Evolutionary conservation across 768 basidiomycete species (phyloP).

Genomic region (Coprinopsis sp.): DNA sequence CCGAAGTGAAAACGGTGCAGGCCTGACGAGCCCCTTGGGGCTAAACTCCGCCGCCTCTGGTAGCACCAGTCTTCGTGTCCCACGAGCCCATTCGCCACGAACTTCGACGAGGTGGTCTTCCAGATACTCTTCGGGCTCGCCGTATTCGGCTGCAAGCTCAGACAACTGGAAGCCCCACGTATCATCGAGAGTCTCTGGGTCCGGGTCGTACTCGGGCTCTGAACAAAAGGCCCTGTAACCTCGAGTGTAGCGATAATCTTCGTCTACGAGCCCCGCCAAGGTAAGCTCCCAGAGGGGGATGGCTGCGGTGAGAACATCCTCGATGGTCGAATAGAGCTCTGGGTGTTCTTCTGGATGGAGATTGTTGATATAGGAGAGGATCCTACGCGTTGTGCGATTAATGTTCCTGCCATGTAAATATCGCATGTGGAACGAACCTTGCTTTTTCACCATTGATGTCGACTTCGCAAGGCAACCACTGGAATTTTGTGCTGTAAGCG

Average conservation of each 20-base stretch:
- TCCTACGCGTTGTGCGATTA: conserved; percentile 8
- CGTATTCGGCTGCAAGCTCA: too few relatives aligned
- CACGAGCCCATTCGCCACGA: too few relatives aligned
- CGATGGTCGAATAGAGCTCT: conserved; percentile 22
- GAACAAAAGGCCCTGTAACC: background rate
- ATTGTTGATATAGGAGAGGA: conserved; percentile 39
- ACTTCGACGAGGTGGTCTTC: too few relatives aligned
- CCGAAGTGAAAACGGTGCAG: conserved; percentile 7
- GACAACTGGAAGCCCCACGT: too few relatives aligned
- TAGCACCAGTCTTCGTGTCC: too few relatives aligned
- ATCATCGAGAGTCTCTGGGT: too few relatives aligned
- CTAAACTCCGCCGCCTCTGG: background rate
- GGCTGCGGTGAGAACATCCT: conserved; percentile 20
- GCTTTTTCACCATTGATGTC: conserved; percentile 12
- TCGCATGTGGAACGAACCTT: conserved; percentile 6
- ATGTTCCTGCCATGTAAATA: background rate
- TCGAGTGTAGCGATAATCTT: background rate
- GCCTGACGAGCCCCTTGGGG: background rate
- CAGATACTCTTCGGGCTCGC: too few relatives aligned
- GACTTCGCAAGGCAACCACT: conserved; percentile 14
- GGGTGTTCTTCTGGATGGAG: conserved; percentile 25
- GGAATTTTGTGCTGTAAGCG: conserved; percentile 9
- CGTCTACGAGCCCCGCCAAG: conserved; percentile 15
- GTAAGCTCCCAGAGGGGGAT: conserved; percentile 28
- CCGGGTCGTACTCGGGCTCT: background rate